phyloP scores from a whole-genome alignment of 306 rosid genomes.

The Ceratonia siliqua region DNA sequence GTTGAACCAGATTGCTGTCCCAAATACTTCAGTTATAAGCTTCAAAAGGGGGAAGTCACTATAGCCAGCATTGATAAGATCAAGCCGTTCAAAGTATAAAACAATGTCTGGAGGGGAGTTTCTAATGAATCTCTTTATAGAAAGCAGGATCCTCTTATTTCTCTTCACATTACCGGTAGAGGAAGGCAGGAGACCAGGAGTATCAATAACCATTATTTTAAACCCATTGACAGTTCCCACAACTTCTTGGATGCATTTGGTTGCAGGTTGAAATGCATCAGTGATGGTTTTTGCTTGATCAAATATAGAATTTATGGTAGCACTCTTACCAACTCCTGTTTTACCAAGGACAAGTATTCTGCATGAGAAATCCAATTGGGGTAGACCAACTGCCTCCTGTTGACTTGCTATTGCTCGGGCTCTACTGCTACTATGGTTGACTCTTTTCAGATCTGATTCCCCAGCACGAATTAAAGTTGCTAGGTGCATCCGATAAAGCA shows the following conservation, averaged over 20 bases:
- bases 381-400: conserved; percentile 61
- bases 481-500: conserved; percentile 86
- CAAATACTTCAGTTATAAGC: conserved; percentile 75
- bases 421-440: conserved; percentile 49
- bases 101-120: conserved; percentile 90
- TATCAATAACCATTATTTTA: conserved; percentile 69
- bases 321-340: conserved; percentile 98
- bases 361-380: conserved; percentile 65
- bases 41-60: conserved; percentile 63
- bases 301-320: conserved; percentile 86
- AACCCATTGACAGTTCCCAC: conserved; percentile 73
- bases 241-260: conserved; percentile 71
- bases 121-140: conserved; percentile 72
- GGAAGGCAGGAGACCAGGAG: conserved; percentile 83
- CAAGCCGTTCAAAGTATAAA: conserved; percentile 87
- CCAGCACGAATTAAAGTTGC: conserved; percentile 80
- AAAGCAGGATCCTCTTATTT: conserved; percentile 79
- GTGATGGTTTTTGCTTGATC: conserved; percentile 71
- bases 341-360: conserved; percentile 87
- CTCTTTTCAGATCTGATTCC: conserved; percentile 72
- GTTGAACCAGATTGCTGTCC: conserved; percentile 86
- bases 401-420: conserved; percentile 58
- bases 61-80: conserved; percentile 52
- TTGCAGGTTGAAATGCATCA: conserved; percentile 88
- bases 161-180: conserved; percentile 59